Evolutionary conservation across 2,329 filamentous ascomycete species (phyloP), one percentile per base, ranked within the genome.

Genomic region (Fusarium mundagurra): DNA sequence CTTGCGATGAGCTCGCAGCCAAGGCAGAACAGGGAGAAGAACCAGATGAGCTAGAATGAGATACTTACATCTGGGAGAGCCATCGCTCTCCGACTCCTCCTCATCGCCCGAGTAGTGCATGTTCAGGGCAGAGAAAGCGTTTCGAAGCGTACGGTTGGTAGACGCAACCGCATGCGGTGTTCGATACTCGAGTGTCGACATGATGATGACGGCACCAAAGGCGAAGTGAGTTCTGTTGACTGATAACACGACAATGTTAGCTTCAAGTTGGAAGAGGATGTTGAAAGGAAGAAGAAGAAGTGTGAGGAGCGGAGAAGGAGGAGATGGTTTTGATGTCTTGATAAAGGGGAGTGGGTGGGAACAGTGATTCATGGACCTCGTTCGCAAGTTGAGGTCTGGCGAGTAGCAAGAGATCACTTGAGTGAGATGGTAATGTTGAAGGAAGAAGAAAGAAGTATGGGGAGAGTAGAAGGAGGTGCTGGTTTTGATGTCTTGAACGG

Each of bases 161-260:
- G 44, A 61, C n/a, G 55, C 43, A 24, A 43, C 51, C 11, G 45
- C 51, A 16, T 47, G 64, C 20, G 64, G 58, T 27, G 63, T 72
- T 13, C 57, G 72, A 22, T 62, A 54, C 50, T 51, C 59, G 16
- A 39, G 51, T 31, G 72, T 72, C 41, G 68, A 55, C 72, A 74
- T 74, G 17, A 13, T 39, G 57, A 41, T 24, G 60, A 38, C 24
- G 36, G 27, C 41, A 34, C 43, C 31, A 34, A 36, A 24, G 24
- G 44, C 22, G 41, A 45, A 31, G 18, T 29, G 10, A 20, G 27
- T 11, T 31, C 31, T 68, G 27, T n/a, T 36, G 20, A 45, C 39
- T 11, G 18, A 6, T 20, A 22, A 61, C 45, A 36, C 17, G 17
- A 34, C 14, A 17, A 36, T 9, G 7, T 50, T n/a, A 61, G 50